Percentiles rank a stretch among this genome's conserved stretches.
Evolutionary conservation across 139 green algal genomes (phyloP).

Genomic region (Asterochloris erici): DNA sequence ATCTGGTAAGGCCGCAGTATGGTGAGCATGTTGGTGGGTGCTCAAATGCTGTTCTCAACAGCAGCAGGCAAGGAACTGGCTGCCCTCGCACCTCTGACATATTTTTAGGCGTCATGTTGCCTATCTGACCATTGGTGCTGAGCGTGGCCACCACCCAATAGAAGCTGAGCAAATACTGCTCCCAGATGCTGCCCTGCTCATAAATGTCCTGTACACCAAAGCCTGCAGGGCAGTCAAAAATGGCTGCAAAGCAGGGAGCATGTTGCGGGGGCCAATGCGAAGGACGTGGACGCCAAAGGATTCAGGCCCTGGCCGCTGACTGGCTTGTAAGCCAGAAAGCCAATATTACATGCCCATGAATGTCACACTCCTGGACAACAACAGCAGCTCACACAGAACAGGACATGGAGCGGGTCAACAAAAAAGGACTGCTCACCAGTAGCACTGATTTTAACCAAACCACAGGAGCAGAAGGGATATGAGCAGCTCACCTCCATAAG

Average conservation of each 20-base stretch:
- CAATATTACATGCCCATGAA: too few species aligned
- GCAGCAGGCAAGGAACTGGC: background rate
- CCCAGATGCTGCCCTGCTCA: slow-evolving; percentile 13
- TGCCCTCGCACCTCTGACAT: slow-evolving; percentile 8
- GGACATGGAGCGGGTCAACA: too few species aligned
- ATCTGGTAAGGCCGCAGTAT: too few species aligned
- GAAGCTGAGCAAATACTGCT: slow-evolving; percentile 42
- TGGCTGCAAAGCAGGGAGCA: background rate
- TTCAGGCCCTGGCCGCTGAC: too few species aligned
- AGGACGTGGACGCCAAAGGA: too few species aligned
- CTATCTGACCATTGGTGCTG: slow-evolving; percentile 35
- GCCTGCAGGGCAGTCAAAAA: background rate
- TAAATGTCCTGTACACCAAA: slow-evolving; percentile 19
- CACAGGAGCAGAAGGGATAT: slow-evolving; percentile 7
- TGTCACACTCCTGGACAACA: too few species aligned
- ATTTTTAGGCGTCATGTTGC: slow-evolving; percentile 26
- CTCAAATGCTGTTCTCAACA: background rate
- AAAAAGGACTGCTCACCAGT: too few species aligned
- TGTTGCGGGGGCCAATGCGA: too few species aligned
- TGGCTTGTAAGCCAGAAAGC: too few species aligned
- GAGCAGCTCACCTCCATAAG: background rate
- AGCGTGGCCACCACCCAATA: slow-evolving; percentile 38
- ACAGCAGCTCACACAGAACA: too few species aligned
- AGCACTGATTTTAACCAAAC: background rate
- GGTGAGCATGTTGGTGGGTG: background rate